phyloP scores from a whole-genome alignment of 257 asterid species.

The Leonotis leonurus region DNA sequence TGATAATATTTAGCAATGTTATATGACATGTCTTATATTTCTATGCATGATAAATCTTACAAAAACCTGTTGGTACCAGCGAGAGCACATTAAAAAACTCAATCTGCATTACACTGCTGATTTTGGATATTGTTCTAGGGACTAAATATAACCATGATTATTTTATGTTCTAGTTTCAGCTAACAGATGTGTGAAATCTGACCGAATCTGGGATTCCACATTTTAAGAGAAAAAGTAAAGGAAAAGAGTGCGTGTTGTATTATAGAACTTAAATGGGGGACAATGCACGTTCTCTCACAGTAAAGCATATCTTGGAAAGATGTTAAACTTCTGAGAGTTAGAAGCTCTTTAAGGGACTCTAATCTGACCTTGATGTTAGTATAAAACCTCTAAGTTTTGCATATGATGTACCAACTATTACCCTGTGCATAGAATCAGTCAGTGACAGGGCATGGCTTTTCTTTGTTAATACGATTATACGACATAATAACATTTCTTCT shows the following conservation, averaged over 20 bases:
- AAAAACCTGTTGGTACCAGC: slow-evolving; percentile 5
- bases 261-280: not conserved
- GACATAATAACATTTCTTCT: slow-evolving; percentile 17
- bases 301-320: not conserved
- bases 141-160: not conserved
- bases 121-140: not conserved
- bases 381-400: not conserved
- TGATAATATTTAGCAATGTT: not conserved
- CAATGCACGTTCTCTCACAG: not conserved
- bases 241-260: not conserved
- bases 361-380: not conserved
- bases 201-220: not conserved
- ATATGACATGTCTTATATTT: slow-evolving; percentile 1
- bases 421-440: not conserved
- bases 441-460: slow-evolving; percentile 8
- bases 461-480: slow-evolving; percentile 4
- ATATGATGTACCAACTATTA: not conserved
- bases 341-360: not conserved
- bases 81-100: not conserved
- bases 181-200: not conserved
- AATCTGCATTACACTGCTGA: slow-evolving; percentile 4
- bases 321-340: not conserved
- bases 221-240: too few species aligned
- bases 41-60: not conserved
- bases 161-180: not conserved